Percentiles rank a stretch among this genome's conserved stretches.
Evolutionary conservation across 306 rosid species (phyloP).

Genomic region (Vigna nakashimae): DNA sequence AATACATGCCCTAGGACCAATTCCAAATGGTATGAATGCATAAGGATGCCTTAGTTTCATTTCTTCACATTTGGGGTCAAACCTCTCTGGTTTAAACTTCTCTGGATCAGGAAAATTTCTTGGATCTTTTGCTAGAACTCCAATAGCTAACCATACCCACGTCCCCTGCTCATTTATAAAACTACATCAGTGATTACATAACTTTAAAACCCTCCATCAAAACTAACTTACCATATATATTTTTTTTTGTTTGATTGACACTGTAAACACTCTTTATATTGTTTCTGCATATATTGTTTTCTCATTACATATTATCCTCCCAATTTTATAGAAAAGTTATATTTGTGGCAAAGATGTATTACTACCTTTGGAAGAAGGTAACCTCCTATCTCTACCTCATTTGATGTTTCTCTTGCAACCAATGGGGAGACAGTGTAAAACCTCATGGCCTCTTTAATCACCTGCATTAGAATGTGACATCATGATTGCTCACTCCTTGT

Average conservation of each 20-base stretch:
- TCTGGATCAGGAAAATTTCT: conserved; percentile 89
- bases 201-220: background rate
- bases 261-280: background rate
- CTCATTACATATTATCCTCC: background rate
- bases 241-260: background rate
- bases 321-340: background rate
- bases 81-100: conserved; percentile 89
- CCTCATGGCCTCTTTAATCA: conserved; percentile 92
- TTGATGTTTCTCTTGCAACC: conserved; percentile 92
- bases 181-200: conserved; percentile 13
- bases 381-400: conserved; percentile 85
- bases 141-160: conserved; percentile 95
- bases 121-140: conserved; percentile 93
- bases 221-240: too few species aligned
- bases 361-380: conserved; percentile 98
- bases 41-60: conserved; percentile 85
- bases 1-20: conserved; percentile 93
- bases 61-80: conserved; percentile 80
- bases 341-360: background rate
- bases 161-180: conserved; percentile 68
- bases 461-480: conserved; percentile 53
- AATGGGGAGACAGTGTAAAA: conserved; percentile 83
- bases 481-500: background rate
- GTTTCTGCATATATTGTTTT: background rate
- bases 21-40: conserved; percentile 89